These are phyloP conservation scores for Ascochyta pisi DNA, from an alignment of 2,329 filamentous ascomycete species.

Conservation along the genomic window DNA sequence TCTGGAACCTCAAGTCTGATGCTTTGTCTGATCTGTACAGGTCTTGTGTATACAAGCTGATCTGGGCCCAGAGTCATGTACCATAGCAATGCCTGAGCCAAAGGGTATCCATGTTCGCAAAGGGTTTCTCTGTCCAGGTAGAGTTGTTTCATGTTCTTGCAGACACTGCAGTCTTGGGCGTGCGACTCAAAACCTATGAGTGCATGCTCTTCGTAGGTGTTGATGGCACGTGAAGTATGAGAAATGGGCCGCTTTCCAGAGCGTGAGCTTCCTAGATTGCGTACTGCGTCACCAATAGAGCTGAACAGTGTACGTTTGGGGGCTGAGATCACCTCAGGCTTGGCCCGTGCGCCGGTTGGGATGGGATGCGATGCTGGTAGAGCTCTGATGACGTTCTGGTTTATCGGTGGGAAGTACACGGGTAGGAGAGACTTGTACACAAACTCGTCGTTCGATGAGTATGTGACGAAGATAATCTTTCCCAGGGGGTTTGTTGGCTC, in stretches of 20 bases:
- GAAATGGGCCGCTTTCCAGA: conserved; percentile 13
- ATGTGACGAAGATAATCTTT: conserved; percentile 43
- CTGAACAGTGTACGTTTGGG: conserved; percentile 24
- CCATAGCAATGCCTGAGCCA: conserved; percentile 28
- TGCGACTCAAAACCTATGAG: conserved; percentile 38
- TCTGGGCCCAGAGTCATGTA: conserved; percentile 33
- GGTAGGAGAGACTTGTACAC: conserved; percentile 43
- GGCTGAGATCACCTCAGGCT: conserved; percentile 3
- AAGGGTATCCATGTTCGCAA: conserved; percentile 31
- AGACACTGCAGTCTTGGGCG: conserved; percentile 30
- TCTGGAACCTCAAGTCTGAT: conserved; percentile 31
- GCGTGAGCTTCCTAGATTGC: conserved; percentile 27
- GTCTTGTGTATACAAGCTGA: conserved; percentile 29
- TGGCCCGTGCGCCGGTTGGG: neutral
- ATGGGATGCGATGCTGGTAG: conserved; percentile 5
- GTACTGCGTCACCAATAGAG: conserved; percentile 33
- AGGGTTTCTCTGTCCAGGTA: conserved; percentile 29
- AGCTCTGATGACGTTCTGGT: conserved; percentile 21
- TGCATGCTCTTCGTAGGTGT: conserved; percentile 26
- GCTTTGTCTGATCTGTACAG: conserved; percentile 14
- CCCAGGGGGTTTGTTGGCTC: conserved; percentile 28
- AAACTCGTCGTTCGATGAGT: conserved; percentile 38
- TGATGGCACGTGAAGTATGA: conserved; percentile 22
- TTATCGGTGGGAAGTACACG: conserved; percentile 39
- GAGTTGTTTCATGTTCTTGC: conserved; percentile 26